Evolutionary conservation across 352 stramenopile genomes (phyloP).

Genomic region (Phytopythium boreale): DNA sequence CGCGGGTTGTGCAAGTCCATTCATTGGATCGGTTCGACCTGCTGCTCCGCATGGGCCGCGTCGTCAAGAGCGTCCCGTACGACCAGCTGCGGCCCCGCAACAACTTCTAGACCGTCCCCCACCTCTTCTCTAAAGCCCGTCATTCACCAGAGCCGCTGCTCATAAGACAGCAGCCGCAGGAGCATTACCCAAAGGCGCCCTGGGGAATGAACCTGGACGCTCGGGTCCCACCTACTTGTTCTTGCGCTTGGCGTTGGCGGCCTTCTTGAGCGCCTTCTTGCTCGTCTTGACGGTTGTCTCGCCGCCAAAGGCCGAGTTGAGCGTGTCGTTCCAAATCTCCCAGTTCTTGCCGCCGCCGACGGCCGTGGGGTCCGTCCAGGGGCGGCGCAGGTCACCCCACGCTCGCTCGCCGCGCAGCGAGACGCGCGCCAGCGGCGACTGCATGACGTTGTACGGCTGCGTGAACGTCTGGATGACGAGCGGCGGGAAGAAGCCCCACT

Average conservation of each 20-base stretch:
- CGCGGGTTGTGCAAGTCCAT: slow-evolving; percentile 32
- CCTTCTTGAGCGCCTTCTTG: slow-evolving; percentile 77
- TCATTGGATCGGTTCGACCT: slow-evolving; percentile 45
- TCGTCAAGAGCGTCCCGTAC: slow-evolving; percentile 38
- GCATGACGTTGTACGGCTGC: slow-evolving; percentile 73
- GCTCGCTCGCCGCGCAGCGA: slow-evolving; percentile 55
- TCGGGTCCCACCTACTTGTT: slow-evolving; percentile 37
- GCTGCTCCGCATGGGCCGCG: slow-evolving; percentile 39
- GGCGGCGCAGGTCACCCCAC: slow-evolving; percentile 75
- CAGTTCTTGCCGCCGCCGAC: slow-evolving; percentile 59
- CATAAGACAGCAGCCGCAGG: not conserved
- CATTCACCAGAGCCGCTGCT: not conserved
- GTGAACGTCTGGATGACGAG: slow-evolving; percentile 79
- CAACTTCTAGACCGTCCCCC: slow-evolving; percentile 15
- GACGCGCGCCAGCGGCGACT: slow-evolving; percentile 65
- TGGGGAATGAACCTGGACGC: too few species aligned
- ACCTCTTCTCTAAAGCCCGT: slow-evolving; percentile 8
- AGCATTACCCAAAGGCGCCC: not conserved
- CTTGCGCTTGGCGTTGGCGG: slow-evolving; percentile 50
- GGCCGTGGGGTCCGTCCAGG: slow-evolving; percentile 62
- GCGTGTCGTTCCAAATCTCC: slow-evolving; percentile 78
- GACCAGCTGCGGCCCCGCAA: slow-evolving; percentile 35
- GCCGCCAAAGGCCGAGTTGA: slow-evolving; percentile 59
- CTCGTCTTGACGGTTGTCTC: slow-evolving; percentile 42
- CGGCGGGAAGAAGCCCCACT: slow-evolving; percentile 80